These are phyloP conservation scores for Pholiota conissans DNA, from an alignment of 768 basidiomycete species.

Conservation along the genomic window DNA sequence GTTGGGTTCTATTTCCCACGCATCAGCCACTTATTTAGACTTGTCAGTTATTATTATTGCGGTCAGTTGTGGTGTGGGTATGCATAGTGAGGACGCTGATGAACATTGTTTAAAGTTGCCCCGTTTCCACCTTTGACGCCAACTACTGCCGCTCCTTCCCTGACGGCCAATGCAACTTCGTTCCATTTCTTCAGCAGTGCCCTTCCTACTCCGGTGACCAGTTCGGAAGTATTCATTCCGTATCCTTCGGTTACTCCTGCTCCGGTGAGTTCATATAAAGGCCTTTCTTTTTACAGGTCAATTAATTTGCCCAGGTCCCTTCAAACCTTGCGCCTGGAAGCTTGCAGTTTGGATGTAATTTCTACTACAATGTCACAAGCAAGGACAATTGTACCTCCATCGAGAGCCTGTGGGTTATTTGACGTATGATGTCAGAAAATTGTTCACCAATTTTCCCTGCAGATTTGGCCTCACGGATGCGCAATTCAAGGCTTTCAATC, in stretches of 20 bases:
- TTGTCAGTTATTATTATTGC: slow-evolving; percentile 19
- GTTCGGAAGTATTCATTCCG: not conserved
- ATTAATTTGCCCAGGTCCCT: not conserved
- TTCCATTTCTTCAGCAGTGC: not conserved
- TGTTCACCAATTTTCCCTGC: not conserved
- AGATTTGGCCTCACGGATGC: not conserved
- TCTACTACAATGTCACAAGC: not conserved
- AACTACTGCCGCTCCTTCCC: not conserved
- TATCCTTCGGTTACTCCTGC: not conserved
- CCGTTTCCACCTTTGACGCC: slow-evolving; percentile 22
- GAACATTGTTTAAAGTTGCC: slow-evolving; percentile 7
- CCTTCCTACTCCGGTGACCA: slow-evolving; percentile 5
- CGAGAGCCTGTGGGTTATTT: not conserved
- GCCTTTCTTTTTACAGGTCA: too few relatives aligned
- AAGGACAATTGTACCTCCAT: slow-evolving; percentile 1
- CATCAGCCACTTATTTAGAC: not conserved
- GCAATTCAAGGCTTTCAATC: not conserved
- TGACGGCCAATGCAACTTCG: not conserved
- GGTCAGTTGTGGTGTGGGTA: not conserved
- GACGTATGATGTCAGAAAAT: not conserved
- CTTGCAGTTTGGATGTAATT: not conserved
- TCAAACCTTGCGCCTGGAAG: slow-evolving; percentile 1
- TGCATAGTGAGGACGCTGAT: too few relatives aligned
- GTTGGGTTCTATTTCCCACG: not conserved
- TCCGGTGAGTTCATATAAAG: not conserved